Conservation (phyloP, 2,329 filamentous ascomycete species). For the Monilinia polystroma region DNA sequence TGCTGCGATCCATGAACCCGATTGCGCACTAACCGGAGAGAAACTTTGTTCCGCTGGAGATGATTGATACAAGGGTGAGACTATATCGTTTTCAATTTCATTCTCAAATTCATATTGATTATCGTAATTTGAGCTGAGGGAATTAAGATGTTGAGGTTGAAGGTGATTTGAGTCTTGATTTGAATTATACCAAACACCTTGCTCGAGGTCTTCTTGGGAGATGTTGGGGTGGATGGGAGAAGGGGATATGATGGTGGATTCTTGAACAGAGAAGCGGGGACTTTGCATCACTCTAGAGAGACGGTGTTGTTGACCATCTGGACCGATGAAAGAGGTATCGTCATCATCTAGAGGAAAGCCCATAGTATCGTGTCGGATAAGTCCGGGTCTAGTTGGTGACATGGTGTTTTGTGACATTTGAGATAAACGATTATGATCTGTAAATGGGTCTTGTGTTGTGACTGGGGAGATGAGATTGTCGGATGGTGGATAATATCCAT, state of each 20-base stretch:
- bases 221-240: constrained; percentile 7
- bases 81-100: neutral
- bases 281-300: constrained; percentile 7
- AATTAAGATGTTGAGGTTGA: constrained; percentile 4
- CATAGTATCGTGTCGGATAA: constrained; percentile 31
- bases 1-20: constrained; percentile 9
- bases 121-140: neutral
- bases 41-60: neutral
- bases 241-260: constrained; percentile 13
- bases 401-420: neutral
- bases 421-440: constrained; percentile 19
- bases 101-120: neutral
- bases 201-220: constrained; percentile 16
- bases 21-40: neutral
- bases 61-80: neutral
- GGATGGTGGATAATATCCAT: constrained; percentile 9
- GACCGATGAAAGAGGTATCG: constrained; percentile 17
- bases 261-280: constrained; percentile 9
- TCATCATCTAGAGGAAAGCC: constrained; percentile 30
- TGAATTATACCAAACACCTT: neutral
- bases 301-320: constrained; percentile 11
- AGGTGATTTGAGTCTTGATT: neutral
- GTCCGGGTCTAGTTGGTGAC: neutral
- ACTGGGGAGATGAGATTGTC: constrained; percentile 20
- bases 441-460: constrained; percentile 12